Percentiles rank a stretch among this genome's conserved stretches.
Evolutionary conservation across 75 land plant genomes (phyloP).

Genomic region (Cunninghamia lanceolata): DNA sequence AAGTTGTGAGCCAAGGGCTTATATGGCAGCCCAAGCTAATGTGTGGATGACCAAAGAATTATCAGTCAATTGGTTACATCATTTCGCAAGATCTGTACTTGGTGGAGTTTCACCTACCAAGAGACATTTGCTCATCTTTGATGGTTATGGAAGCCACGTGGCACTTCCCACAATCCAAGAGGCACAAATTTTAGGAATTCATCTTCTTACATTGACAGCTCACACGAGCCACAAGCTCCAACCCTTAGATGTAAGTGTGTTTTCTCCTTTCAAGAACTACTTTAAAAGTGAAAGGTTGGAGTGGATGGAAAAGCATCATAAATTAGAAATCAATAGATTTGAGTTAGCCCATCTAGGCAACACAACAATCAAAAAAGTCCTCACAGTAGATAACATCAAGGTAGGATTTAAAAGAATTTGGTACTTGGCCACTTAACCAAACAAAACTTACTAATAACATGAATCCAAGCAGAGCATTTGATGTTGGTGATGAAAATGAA

Average conservation of each 20-base stretch:
- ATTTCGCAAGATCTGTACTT: too few relatives aligned
- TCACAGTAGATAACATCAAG: background rate
- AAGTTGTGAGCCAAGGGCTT: too few relatives aligned
- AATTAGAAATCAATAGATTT: background rate
- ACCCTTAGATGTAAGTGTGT: background rate
- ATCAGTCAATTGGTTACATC: too few relatives aligned
- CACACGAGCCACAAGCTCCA: background rate
- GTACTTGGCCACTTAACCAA: background rate
- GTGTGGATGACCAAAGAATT: too few relatives aligned
- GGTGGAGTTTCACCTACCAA: background rate
- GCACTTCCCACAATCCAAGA: background rate
- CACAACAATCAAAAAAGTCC: background rate
- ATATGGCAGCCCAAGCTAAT: too few relatives aligned
- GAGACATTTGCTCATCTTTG: background rate
- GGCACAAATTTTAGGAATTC: background rate
- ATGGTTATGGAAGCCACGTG: background rate
- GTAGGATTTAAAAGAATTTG: background rate
- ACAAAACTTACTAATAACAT: background rate
- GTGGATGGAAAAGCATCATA: background rate
- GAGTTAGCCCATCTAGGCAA: background rate
- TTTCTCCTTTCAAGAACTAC: background rate
- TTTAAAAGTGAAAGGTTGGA: too few relatives aligned
- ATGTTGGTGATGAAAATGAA: background rate
- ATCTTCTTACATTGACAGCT: background rate
- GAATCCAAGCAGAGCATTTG: background rate